Evolutionary conservation across 306 rosid genomes (phyloP).

Genomic region (Chamaecrista fasciculata): DNA sequence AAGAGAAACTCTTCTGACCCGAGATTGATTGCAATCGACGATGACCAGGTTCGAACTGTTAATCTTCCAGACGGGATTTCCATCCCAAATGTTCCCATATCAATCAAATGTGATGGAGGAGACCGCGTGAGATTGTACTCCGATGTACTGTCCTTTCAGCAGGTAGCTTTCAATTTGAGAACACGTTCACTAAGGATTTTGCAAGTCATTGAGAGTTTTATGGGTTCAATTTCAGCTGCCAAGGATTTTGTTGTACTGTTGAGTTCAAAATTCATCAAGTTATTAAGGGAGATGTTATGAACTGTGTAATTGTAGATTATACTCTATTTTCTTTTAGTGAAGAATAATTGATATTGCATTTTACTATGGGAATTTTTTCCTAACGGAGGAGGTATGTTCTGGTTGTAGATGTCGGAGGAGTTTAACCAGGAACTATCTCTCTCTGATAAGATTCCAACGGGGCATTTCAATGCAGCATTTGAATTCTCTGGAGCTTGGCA

Average conservation of each 20-base stretch:
- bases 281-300: not conserved
- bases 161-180: conserved; percentile 38
- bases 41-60: conserved; percentile 38
- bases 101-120: conserved; percentile 81
- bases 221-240: not conserved
- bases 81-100: conserved; percentile 65
- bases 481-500: conserved; percentile 74
- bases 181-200: not conserved
- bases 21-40: conserved; percentile 48
- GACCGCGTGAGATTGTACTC: conserved; percentile 74
- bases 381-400: conserved; percentile 20
- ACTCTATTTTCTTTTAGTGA: not conserved
- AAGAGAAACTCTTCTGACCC: conserved; percentile 40
- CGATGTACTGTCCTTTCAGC: conserved; percentile 79
- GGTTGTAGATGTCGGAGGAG: conserved; percentile 75
- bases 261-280: not conserved
- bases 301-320: not conserved
- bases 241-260: not conserved
- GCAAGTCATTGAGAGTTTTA: not conserved
- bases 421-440: conserved; percentile 75
- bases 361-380: not conserved
- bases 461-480: conserved; percentile 79
- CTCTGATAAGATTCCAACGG: conserved; percentile 79
- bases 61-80: conserved; percentile 61
- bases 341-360: not conserved